Percentiles rank a stretch among this genome's conserved stretches.
These are phyloP conservation scores for Akebia trifoliata DNA, from an alignment of 164 flowering plant species.

Conservation along the genomic window DNA sequence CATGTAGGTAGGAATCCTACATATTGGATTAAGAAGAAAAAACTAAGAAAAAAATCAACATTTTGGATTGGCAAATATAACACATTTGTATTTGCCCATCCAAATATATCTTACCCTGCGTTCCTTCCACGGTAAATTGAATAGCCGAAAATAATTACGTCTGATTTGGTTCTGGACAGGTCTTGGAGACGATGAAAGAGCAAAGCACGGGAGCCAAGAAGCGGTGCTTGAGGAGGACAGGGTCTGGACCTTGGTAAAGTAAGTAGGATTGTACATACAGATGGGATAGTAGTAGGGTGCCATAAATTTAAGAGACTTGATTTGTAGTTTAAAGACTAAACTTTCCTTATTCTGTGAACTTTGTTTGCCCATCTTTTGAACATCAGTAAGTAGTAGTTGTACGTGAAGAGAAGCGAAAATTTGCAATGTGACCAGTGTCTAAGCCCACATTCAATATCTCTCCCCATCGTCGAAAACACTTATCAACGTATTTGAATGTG, in stretches of 20 bases:
- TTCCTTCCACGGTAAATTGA: no score
- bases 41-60: no score
- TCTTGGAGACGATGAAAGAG: slow-evolving; percentile 45
- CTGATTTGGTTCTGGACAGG: slow-evolving; percentile 30
- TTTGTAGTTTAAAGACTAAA: slow-evolving; percentile 4
- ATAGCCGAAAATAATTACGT: no score
- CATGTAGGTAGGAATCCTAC: no score
- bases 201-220: slow-evolving; percentile 39
- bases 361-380: slow-evolving; percentile 8
- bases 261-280: slow-evolving; percentile 32
- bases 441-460: neutral
- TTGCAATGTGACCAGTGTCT: no score
- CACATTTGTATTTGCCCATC: no score
- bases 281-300: slow-evolving; percentile 14
- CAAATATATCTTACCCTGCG: no score
- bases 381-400: neutral
- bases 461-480: no score
- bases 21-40: no score
- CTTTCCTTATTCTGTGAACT: slow-evolving; percentile 12
- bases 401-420: no score
- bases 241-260: slow-evolving; percentile 66
- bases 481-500: no score
- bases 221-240: slow-evolving; percentile 62
- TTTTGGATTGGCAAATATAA: no score
- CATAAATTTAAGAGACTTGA: slow-evolving; percentile 11